Evolutionary conservation across 805 yeast species (phyloP).

Genomic region (Saturnispora ahearnii): DNA sequence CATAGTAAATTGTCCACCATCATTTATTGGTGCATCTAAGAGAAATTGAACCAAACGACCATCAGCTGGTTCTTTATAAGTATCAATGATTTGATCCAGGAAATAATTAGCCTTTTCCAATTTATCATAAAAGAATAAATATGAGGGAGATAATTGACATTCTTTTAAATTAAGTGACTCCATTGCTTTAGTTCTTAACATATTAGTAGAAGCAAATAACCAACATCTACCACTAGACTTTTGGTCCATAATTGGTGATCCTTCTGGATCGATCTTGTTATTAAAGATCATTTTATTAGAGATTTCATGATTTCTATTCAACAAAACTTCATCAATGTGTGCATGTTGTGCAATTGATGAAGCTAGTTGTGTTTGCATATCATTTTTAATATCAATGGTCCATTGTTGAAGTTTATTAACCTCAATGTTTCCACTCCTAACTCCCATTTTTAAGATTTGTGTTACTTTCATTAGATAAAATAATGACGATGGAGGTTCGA

Average conservation of each 20-base stretch:
- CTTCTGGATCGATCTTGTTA: constrained; percentile 38
- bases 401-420: constrained; percentile 18
- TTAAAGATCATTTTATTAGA: constrained; percentile 33
- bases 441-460: not conserved
- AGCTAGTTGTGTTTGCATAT: constrained; percentile 25
- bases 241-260: constrained; percentile 65
- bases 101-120: constrained; percentile 77
- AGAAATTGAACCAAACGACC: constrained; percentile 63
- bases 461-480: not conserved
- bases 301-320: constrained; percentile 26
- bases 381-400: constrained; percentile 22
- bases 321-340: constrained; percentile 33
- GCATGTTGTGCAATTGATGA: constrained; percentile 27
- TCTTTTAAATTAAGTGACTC: constrained; percentile 53
- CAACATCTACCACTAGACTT: constrained; percentile 76
- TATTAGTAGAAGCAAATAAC: constrained; percentile 78
- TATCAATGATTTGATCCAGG: constrained; percentile 65
- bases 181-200: constrained; percentile 56
- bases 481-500: not conserved
- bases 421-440: not conserved
- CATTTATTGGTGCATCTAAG: constrained; percentile 57
- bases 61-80: constrained; percentile 55
- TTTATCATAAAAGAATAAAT: constrained; percentile 77
- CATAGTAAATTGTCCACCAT: constrained; percentile 90
- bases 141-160: constrained; percentile 71